Conservation (phyloP, 2,329 filamentous ascomycete species). For the Volutella citrinella region DNA sequence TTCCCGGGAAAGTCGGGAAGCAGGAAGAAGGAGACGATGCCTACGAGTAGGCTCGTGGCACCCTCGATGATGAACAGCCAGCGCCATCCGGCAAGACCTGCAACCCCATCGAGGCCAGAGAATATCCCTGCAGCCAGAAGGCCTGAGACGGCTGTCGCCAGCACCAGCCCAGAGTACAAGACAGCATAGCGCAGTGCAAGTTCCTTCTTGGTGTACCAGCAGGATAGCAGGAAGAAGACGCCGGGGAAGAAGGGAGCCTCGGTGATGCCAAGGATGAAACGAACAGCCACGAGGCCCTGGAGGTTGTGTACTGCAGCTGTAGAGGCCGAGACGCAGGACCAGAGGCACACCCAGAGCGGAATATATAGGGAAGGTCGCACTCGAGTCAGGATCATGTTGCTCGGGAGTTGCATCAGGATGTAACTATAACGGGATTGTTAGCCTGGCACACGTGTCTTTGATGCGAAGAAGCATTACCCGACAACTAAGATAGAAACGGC, state of each 20-base stretch:
- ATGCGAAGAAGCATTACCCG: no score
- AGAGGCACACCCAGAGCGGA: conserved; percentile 30
- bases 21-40: conserved; percentile 15
- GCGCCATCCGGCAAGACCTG: conserved; percentile 36
- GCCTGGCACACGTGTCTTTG: no score
- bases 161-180: conserved; percentile 21
- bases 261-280: conserved; percentile 34
- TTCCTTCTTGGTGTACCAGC: conserved; percentile 24
- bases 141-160: conserved; percentile 20
- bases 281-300: conserved; percentile 29
- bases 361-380: conserved; percentile 19
- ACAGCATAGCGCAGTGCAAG: conserved; percentile 22
- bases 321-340: conserved; percentile 42
- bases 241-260: conserved; percentile 30
- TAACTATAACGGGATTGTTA: no score
- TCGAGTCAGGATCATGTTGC: conserved; percentile 20
- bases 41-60: conserved; percentile 14
- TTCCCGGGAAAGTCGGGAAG: conserved; percentile 22
- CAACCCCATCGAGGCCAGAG: conserved; percentile 13
- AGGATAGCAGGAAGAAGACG: not conserved
- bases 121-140: conserved; percentile 23
- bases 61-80: conserved; percentile 41
- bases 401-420: no score
- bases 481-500: no score
- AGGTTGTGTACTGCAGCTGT: conserved; percentile 33